Percentiles rank a stretch among this genome's conserved stretches.
These are phyloP conservation scores for Emergomyces africanus DNA, from an alignment of 2,329 filamentous ascomycete species.

Conservation along the genomic window DNA sequence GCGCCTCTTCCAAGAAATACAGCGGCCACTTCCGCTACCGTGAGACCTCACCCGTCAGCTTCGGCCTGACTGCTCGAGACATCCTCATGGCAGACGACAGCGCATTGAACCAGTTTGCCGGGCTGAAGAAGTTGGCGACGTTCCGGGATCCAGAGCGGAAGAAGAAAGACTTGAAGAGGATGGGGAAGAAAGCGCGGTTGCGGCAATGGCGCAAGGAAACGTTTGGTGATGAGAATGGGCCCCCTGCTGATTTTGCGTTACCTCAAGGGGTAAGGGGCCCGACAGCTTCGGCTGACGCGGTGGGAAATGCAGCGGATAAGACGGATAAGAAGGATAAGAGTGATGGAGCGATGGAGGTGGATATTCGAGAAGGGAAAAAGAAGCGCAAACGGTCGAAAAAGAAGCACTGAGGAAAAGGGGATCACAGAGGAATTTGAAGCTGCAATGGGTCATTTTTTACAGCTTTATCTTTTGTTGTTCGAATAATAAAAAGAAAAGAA, in stretches of 20 bases:
- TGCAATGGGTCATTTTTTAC: too few species aligned
- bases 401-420: slow-evolving; percentile 27
- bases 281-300: slow-evolving; percentile 7
- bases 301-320: slow-evolving; percentile 9
- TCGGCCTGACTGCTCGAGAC: slow-evolving; percentile 78
- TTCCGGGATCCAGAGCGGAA: slow-evolving; percentile 88
- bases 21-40: slow-evolving; percentile 69
- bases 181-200: slow-evolving; percentile 86
- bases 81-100: slow-evolving; percentile 83
- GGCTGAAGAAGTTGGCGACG: slow-evolving; percentile 85
- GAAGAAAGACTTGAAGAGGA: slow-evolving; percentile 68
- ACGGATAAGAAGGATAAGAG: too few species aligned
- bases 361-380: slow-evolving; percentile 29
- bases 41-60: slow-evolving; percentile 79
- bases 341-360: slow-evolving; percentile 21
- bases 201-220: slow-evolving; percentile 69
- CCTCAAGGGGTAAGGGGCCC: too few species aligned
- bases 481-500: too few species aligned
- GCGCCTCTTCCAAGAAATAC: slow-evolving; percentile 41
- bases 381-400: slow-evolving; percentile 36
- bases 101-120: slow-evolving; percentile 78
- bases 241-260: slow-evolving; percentile 18
- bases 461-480: too few species aligned
- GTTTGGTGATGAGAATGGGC: slow-evolving; percentile 49
- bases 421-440: too few species aligned